Evolutionary conservation across 2,329 filamentous ascomycete species (phyloP).

Genomic region (Akanthomyces uredinophilus): DNA sequence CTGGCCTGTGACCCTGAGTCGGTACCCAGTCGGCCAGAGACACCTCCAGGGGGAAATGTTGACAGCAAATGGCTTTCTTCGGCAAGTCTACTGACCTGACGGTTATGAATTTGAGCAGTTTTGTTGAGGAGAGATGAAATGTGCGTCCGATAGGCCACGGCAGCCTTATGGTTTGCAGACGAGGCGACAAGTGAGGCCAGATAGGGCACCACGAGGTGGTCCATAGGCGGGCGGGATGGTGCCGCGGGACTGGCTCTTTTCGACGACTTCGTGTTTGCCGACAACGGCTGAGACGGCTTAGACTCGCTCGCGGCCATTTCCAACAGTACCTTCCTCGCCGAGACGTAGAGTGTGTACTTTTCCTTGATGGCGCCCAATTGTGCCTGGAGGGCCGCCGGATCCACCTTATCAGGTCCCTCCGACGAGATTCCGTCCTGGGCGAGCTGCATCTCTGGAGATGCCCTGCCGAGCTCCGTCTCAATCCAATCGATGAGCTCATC

Average conservation of each 20-base stretch:
- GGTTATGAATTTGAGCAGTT: constrained; percentile 45
- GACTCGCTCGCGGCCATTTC: constrained; percentile 31
- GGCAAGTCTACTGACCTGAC: constrained; percentile 48
- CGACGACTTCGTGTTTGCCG: constrained; percentile 11
- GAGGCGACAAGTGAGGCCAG: constrained; percentile 48
- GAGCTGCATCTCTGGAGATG: constrained; percentile 30
- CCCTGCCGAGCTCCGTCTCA: constrained; percentile 54
- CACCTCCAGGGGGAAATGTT: constrained; percentile 39
- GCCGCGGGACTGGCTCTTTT: constrained; percentile 5
- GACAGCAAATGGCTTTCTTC: constrained; percentile 60
- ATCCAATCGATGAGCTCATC: constrained; percentile 62
- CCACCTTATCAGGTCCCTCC: constrained; percentile 29
- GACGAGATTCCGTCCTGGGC: constrained; percentile 22
- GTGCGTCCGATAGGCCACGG: constrained; percentile 55
- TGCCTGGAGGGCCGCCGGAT: constrained; percentile 29
- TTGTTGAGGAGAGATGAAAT: constrained; percentile 45
- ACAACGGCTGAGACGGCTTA: constrained; percentile 24
- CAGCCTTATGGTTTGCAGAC: constrained; percentile 51
- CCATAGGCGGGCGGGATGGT: constrained; percentile 20
- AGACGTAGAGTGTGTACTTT: constrained; percentile 51
- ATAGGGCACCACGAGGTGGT: constrained; percentile 51
- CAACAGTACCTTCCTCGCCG: constrained; percentile 44
- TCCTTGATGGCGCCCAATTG: constrained; percentile 44
- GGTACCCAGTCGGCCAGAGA: constrained; percentile 37
- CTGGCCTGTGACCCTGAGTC: constrained; percentile 33